phyloP scores from a whole-genome alignment of 2,329 filamentous ascomycete species.

The Elsinoe arachidis region DNA sequence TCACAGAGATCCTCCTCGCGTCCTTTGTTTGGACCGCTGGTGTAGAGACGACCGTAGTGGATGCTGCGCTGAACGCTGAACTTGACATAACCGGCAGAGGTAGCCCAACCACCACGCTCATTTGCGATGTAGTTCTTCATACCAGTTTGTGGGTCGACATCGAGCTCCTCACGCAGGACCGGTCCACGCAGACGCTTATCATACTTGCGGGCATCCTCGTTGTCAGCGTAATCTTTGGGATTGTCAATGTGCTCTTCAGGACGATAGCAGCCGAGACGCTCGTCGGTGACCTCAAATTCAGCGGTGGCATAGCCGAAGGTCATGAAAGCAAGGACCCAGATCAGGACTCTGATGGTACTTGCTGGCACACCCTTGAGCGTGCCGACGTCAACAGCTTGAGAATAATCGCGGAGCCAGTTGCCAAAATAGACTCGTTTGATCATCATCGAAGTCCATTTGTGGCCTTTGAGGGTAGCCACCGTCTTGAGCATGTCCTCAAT shows the following conservation, averaged over 20 bases:
- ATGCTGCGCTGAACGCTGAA: slow-evolving; percentile 66
- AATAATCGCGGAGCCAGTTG: slow-evolving; percentile 92
- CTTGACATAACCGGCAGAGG: slow-evolving; percentile 68
- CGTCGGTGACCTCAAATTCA: slow-evolving; percentile 76
- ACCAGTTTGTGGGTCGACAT: slow-evolving; percentile 56
- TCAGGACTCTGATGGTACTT: slow-evolving; percentile 79
- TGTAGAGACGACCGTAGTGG: slow-evolving; percentile 69
- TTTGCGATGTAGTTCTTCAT: slow-evolving; percentile 89
- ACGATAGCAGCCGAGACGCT: slow-evolving; percentile 71
- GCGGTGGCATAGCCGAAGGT: slow-evolving; percentile 75
- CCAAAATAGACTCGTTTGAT: slow-evolving; percentile 74
- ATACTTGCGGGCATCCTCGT: slow-evolving; percentile 73
- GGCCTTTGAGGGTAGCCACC: slow-evolving; percentile 55
- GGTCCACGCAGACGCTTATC: slow-evolving; percentile 66
- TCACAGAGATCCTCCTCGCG: slow-evolving; percentile 77
- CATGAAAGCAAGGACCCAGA: slow-evolving; percentile 85
- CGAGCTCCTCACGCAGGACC: slow-evolving; percentile 66
- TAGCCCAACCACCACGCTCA: slow-evolving; percentile 68
- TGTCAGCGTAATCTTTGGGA: slow-evolving; percentile 78
- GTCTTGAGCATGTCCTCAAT: slow-evolving; percentile 84
- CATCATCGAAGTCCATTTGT: slow-evolving; percentile 47
- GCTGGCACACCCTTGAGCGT: slow-evolving; percentile 85
- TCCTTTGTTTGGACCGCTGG: slow-evolving; percentile 42
- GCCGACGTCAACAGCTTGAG: slow-evolving; percentile 86
- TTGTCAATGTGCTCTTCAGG: slow-evolving; percentile 78